Percentiles rank a stretch among this genome's conserved stretches.
These are phyloP conservation scores for Tylopilus felleus DNA, from an alignment of 768 basidiomycete genomes.

Conservation along the genomic window DNA sequence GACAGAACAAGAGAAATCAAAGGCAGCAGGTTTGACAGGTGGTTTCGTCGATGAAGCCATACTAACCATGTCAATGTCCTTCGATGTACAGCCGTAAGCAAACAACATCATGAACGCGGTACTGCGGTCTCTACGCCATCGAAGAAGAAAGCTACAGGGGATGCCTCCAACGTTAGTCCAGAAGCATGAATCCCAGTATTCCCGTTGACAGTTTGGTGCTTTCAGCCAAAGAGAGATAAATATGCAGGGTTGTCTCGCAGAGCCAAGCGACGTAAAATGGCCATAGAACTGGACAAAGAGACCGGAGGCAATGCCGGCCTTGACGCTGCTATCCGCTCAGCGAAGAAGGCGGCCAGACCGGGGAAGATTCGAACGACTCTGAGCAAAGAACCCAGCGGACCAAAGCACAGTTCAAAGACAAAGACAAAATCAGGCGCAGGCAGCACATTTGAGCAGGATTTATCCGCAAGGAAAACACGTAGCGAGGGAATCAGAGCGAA, in stretches of 20 bases:
- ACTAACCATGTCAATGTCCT: constrained; percentile 1
- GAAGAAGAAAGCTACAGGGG: constrained; percentile 35
- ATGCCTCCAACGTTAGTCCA: constrained; percentile 40
- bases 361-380: constrained; percentile 67
- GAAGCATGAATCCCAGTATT: background rate
- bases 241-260: constrained; percentile 82
- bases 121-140: constrained; percentile 37
- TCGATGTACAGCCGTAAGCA: constrained; percentile 61
- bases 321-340: constrained; percentile 77
- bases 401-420: constrained; percentile 31
- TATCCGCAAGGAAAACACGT: constrained; percentile 41
- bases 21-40: constrained; percentile 60
- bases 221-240: constrained; percentile 72
- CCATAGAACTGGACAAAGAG: constrained; percentile 75
- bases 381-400: constrained; percentile 32
- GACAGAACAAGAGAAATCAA: constrained; percentile 74
- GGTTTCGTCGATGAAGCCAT: background rate
- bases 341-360: constrained; percentile 75
- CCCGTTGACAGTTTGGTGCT: constrained; percentile 4
- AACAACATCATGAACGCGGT: constrained; percentile 65
- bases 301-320: constrained; percentile 50
- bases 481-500: constrained; percentile 65
- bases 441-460: constrained; percentile 57
- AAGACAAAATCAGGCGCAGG: constrained; percentile 32
- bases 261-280: constrained; percentile 84